These are phyloP conservation scores for Rhododendron mucronatum DNA, from an alignment of 148 eudicot species.

Conservation along the genomic window DNA sequence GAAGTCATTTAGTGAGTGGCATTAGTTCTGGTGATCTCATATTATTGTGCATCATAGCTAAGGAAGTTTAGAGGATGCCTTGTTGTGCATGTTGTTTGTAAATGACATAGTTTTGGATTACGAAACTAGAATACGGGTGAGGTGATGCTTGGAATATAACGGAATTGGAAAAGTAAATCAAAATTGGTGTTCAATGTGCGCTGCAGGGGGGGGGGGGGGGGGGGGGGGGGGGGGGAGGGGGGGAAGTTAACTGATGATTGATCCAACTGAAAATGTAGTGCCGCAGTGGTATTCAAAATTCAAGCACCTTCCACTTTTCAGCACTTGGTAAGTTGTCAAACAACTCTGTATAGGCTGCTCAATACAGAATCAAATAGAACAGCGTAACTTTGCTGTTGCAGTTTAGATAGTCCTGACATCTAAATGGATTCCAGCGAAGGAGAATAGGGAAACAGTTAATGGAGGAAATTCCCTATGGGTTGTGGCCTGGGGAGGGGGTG, in stretches of 20 bases:
- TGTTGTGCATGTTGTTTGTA: neutral
- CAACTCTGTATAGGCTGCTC: neutral
- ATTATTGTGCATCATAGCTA: neutral
- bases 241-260: neutral
- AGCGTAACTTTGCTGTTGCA: neutral
- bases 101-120: neutral
- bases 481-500: neutral
- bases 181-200: neutral
- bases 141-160: neutral
- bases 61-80: neutral
- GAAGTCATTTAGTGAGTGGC: neutral
- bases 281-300: neutral
- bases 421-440: neutral
- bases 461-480: neutral
- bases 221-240: neutral
- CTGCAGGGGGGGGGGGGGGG: neutral
- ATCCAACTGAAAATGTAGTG: neutral
- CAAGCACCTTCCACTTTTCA: neutral
- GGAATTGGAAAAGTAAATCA: neutral
- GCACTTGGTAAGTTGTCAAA: neutral
- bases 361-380: neutral
- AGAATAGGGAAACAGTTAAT: neutral
- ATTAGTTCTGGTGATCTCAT: neutral
- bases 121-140: neutral
- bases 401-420: neutral